These are phyloP conservation scores for Eurotiales sp. DNA, from an alignment of 2,329 filamentous ascomycete genomes.

Conservation along the genomic window DNA sequence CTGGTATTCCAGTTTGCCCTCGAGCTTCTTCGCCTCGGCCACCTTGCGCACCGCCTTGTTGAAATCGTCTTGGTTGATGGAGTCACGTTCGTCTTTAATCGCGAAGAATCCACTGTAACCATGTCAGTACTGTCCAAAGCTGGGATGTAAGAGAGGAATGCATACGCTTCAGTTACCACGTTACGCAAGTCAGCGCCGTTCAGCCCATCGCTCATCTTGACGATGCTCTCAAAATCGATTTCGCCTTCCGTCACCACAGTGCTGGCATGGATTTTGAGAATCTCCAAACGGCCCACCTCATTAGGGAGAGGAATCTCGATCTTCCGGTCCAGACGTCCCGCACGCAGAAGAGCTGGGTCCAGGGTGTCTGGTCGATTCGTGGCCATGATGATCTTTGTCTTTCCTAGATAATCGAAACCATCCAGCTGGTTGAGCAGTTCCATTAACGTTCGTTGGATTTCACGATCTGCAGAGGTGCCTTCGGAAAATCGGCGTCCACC, in stretches of 20 bases:
- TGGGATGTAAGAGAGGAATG: constrained; percentile 31
- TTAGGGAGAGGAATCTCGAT: constrained; percentile 97
- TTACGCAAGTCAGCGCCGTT: constrained; percentile 97
- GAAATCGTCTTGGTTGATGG: constrained; percentile 97
- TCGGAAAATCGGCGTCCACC: constrained; percentile 95
- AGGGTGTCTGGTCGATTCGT: constrained; percentile 96
- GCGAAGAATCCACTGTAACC: constrained; percentile 76
- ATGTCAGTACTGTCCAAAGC: constrained; percentile 21
- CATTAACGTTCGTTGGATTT: constrained; percentile 98
- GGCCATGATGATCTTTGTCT: constrained; percentile 99
- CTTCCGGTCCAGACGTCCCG: constrained; percentile 76
- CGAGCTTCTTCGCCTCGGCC: constrained; percentile 94
- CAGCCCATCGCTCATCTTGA: constrained; percentile 98
- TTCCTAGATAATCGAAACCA: constrained; percentile 97
- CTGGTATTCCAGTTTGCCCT: constrained; percentile 97
- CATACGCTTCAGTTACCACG: constrained; percentile 96
- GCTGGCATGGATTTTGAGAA: constrained; percentile 93
- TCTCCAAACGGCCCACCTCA: constrained; percentile 91
- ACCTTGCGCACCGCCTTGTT: constrained; percentile 99
- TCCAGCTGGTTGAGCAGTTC: constrained; percentile 97
- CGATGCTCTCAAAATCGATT: constrained; percentile 97
- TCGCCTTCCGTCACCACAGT: constrained; percentile 88
- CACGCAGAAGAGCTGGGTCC: constrained; percentile 83
- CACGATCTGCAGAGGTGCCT: constrained; percentile 93
- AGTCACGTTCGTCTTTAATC: constrained; percentile 96